Conservation (phyloP, 164 flowering plant genomes). For the Paratinospora sagittata region DNA sequence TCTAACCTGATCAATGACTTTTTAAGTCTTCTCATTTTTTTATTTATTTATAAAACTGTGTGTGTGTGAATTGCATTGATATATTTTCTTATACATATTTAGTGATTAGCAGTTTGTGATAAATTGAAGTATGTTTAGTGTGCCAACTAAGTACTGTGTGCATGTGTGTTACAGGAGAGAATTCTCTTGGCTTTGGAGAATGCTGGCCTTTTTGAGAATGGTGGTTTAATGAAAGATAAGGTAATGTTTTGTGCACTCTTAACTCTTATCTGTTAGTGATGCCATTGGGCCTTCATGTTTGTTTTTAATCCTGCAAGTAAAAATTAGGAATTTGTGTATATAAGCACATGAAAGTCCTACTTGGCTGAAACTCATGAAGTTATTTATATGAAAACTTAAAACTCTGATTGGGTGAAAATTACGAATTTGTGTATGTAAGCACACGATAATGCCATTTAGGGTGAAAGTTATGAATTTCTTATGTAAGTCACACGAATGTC, state of each 20-base stretch:
- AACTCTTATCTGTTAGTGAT: background rate
- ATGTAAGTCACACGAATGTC: no score
- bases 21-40: no score
- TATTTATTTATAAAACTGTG: no score
- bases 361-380: no score
- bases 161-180: constrained; percentile 20
- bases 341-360: no score
- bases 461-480: no score
- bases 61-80: no score
- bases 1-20: background rate
- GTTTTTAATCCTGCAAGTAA: background rate
- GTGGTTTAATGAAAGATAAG: constrained; percentile 32
- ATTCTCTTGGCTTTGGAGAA: constrained; percentile 28
- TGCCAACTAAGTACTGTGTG: background rate
- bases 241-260: constrained; percentile 15
- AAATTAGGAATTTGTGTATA: no score
- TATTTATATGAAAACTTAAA: background rate
- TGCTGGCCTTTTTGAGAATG: constrained; percentile 29
- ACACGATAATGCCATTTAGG: no score
- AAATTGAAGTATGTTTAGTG: background rate
- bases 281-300: background rate
- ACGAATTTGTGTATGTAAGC: background rate
- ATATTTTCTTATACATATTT: no score
- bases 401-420: background rate
- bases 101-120: background rate